Conservation (phyloP, 495 filamentous ascomycete genomes). For the Halenospora varia region DNA sequence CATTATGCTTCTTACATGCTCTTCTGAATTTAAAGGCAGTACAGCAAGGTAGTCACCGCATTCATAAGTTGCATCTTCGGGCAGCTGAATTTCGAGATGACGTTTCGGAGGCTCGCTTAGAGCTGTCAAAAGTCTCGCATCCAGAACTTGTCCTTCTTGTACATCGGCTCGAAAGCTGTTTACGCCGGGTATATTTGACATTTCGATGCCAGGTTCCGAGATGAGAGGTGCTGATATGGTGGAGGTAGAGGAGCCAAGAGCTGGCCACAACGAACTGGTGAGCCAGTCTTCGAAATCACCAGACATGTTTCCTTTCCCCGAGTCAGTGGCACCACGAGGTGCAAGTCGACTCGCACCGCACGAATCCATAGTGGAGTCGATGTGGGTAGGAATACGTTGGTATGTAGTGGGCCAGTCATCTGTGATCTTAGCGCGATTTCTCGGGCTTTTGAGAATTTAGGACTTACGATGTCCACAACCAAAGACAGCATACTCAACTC, state of each 20-base stretch:
- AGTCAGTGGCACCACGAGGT: constrained; percentile 52
- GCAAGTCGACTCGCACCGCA: constrained; percentile 50
- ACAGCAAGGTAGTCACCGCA: constrained; percentile 73
- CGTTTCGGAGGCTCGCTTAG: constrained; percentile 53
- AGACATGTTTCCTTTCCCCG: constrained; percentile 33
- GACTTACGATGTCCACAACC: constrained; percentile 43
- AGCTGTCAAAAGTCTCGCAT: constrained; percentile 5
- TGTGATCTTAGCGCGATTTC: constrained; percentile 10
- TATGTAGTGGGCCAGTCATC: constrained; percentile 66
- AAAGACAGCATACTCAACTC: constrained; percentile 60
- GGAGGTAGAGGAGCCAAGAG: constrained; percentile 30
- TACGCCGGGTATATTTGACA: background rate
- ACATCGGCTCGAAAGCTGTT: constrained; percentile 25
- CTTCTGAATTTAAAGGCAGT: constrained; percentile 60
- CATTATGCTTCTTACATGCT: constrained; percentile 42
- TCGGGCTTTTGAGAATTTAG: background rate
- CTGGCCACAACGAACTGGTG: constrained; percentile 58
- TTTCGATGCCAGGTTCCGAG: constrained; percentile 37
- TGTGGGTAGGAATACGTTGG: constrained; percentile 61
- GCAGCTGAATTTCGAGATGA: constrained; percentile 61
- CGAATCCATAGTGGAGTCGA: constrained; percentile 48
- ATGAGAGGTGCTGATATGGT: constrained; percentile 48
- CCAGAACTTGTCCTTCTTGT: background rate
- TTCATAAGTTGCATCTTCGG: constrained; percentile 57
- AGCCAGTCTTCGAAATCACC: constrained; percentile 67